A percentile compares a stretch with the other conserved stretches of the same genome.
Evolutionary conservation across 2,329 filamentous ascomycete genomes (phyloP).

Genomic region (Exophiala alcalophila): DNA sequence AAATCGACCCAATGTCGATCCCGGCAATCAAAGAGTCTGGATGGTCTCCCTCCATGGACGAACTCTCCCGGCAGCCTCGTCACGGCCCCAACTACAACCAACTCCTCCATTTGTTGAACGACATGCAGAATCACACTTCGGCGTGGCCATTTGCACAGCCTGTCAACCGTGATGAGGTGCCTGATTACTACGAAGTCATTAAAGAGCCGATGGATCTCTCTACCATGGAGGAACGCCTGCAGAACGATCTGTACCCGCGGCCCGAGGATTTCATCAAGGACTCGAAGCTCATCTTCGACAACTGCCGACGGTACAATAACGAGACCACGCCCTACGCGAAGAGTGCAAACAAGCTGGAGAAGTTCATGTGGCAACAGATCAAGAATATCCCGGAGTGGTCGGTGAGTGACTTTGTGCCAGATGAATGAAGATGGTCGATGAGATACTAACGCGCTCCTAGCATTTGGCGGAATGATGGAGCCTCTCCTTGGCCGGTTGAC

Average conservation of each 20-base stretch:
- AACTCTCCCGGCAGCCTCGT: conserved; percentile 86
- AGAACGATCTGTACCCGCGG: conserved; percentile 84
- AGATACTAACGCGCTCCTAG: conserved; percentile 30
- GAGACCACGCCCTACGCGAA: conserved; percentile 94
- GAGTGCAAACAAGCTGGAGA: conserved; percentile 86
- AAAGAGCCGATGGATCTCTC: conserved; percentile 94
- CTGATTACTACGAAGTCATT: conserved; percentile 99
- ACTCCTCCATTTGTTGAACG: conserved; percentile 85
- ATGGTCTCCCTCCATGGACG: conserved; percentile 98
- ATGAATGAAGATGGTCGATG: neutral
- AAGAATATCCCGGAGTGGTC: conserved; percentile 92
- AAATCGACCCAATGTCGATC: conserved; percentile 83
- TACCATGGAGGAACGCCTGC: conserved; percentile 94
- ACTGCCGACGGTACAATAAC: conserved; percentile 94
- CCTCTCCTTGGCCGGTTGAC: too few species aligned
- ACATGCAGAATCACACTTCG: conserved; percentile 88
- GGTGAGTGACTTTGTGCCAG: conserved; percentile 38
- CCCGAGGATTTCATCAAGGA: conserved; percentile 93
- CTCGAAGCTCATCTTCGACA: conserved; percentile 84
- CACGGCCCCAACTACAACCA: conserved; percentile 97
- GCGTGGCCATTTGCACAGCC: conserved; percentile 94
- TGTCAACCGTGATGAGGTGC: conserved; percentile 91
- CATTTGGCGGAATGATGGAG: conserved; percentile 42
- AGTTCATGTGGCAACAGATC: conserved; percentile 93
- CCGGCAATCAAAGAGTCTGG: conserved; percentile 86